Base-by-base conservation (phyloP, 2,329 filamentous ascomycete genomes). In the Fusarium sp. region DNA sequence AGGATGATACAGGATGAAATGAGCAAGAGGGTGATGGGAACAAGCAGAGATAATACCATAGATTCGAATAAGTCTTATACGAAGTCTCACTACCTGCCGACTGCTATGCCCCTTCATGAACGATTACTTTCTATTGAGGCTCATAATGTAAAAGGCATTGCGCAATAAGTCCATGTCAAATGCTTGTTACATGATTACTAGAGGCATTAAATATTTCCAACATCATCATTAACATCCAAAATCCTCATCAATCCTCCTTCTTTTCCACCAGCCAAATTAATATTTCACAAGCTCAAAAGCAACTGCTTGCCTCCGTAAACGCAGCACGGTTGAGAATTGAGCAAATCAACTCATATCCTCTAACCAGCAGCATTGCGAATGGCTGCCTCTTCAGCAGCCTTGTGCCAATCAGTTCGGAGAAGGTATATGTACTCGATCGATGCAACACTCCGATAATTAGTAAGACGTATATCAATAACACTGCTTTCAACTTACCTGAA, bases 361-460 rank as follows among this genome's bases (percentile, higher is more conserved):
- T 72, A 86, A 42, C 81, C 82, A 40, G 80, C 79, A 6, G 80
- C 81, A 58, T 88, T 89, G 62, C 87, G 81, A 53, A 77, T 72
- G 50, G 86, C 85, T 4, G 86, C 87, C 68, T 89, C 87, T 12
- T 77, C 79, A 2, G 83, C 86, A 1, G 86, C 85, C 50, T 80
- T 77, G 47, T 87, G 77, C 87, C 86, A 89, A 71, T 88, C 83
- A 10, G 82, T 85, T n/a, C 78, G 74, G 59, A 82, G 80, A 4
- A 87, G 80, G 49, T 86, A 89, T 27, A 78, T 78, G 66, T 87
- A 89, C 71, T 89, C 87, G 20, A 87, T 83, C 8, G 78, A n/a
- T 0, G 83, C 80, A 16, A 87, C 85, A 28, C 86, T 87, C 42
- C n/a, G 11, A 41, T 13, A 20, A 41, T 76, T 37, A 76, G 67